Conservation (phyloP, 148 eudicot species). For the Rhododendron vialii region DNA sequence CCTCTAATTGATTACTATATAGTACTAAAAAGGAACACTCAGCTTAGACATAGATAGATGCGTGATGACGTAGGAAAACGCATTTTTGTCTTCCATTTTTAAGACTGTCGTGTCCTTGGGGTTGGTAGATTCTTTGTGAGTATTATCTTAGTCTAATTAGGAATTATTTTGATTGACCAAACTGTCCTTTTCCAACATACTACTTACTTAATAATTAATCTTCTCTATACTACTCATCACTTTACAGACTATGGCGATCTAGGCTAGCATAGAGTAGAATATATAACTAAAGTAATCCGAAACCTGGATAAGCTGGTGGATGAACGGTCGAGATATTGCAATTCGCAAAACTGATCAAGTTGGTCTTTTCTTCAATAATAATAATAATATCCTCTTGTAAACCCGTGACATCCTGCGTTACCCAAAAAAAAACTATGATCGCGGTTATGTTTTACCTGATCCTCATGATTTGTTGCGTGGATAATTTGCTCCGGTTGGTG, state of each 20-base stretch:
- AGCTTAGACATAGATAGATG: not conserved
- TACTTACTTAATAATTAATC: not conserved
- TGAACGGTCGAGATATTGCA: too few species aligned
- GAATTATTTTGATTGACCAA: not conserved
- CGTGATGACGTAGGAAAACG: not conserved
- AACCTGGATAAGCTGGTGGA: not conserved
- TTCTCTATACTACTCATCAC: not conserved
- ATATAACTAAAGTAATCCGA: too few species aligned
- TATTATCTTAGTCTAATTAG: not conserved
- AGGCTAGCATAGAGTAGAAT: too few species aligned
- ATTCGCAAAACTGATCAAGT: too few species aligned
- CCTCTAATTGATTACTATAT: not conserved
- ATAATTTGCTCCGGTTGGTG: not conserved
- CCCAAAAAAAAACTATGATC: too few species aligned
- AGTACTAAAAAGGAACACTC: not conserved
- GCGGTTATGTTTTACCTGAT: too few species aligned
- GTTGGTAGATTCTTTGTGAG: not conserved
- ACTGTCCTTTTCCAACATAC: not conserved
- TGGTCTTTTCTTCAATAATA: not conserved
- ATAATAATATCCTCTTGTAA: not conserved
- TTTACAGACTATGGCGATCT: not conserved
- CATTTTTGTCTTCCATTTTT: not conserved
- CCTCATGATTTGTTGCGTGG: not conserved
- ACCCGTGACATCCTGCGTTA: too few species aligned
- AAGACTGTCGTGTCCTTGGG: not conserved